Evolutionary conservation across 2,329 filamentous ascomycete species (phyloP).

Genomic region (Pseudocercospora musae): DNA sequence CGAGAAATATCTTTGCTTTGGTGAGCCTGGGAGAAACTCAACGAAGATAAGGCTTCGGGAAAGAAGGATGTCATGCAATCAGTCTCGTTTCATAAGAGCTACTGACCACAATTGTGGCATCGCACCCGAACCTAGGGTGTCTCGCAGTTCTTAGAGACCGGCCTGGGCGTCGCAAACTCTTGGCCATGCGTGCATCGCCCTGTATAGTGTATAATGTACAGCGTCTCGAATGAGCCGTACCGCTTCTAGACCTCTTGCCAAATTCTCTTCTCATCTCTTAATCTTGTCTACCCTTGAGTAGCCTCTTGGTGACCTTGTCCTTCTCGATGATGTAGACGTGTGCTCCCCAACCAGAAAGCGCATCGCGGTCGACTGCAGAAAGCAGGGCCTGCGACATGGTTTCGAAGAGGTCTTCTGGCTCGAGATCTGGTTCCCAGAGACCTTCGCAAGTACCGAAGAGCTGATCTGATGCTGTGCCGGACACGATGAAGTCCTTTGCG

Average conservation of each 20-base stretch:
- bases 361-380: slow-evolving; percentile 94
- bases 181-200: slow-evolving; percentile 12
- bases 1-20: not conserved
- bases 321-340: slow-evolving; percentile 99
- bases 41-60: not conserved
- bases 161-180: slow-evolving; percentile 11
- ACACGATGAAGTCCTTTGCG: slow-evolving; percentile 98
- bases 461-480: slow-evolving; percentile 93
- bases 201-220: slow-evolving; percentile 20
- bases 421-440: slow-evolving; percentile 95
- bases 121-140: not conserved
- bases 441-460: slow-evolving; percentile 98
- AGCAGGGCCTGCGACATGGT: slow-evolving; percentile 94
- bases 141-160: not conserved
- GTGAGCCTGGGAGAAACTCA: not conserved
- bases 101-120: slow-evolving; percentile 1
- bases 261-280: slow-evolving; percentile 28
- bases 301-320: slow-evolving; percentile 98
- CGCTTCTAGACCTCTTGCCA: not conserved
- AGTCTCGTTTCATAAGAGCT: slow-evolving; percentile 21
- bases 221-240: not conserved
- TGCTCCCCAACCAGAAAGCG: slow-evolving; percentile 94
- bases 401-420: slow-evolving; percentile 93
- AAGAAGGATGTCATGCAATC: not conserved
- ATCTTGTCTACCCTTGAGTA: slow-evolving; percentile 97